Base-by-base conservation (phyloP, 192 early-diverging fungal genomes). In the Rhizophlyctis rosea region DNA sequence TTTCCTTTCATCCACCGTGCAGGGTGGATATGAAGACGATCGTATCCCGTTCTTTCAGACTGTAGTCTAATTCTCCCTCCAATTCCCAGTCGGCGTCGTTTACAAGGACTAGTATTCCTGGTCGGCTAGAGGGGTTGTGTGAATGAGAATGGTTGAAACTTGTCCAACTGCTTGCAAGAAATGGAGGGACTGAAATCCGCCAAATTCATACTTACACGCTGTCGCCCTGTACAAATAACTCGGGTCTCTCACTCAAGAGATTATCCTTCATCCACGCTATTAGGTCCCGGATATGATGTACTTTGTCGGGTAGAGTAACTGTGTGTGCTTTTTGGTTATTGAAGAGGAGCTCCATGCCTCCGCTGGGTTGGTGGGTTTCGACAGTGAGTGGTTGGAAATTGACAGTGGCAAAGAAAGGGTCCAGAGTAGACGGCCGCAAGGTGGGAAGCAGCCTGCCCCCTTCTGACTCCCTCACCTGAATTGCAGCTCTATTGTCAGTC, bases 61-160 rank as follows among this genome's bases (percentile, higher is more conserved):
- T 69, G 64, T 96, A 96, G 50, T 93, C 89, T 33, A 89, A 69
- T 49, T 91, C 89, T 23, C 91, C 94, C 69, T 90, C 88, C 30
- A 99, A 74, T 70, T 99, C 97, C 95, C 95, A 99, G 67, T 99
- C 97, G 2, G 82, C 78, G 35, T 92, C 91, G 64, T 99, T 99
- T 34, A 99, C 86, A 32, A 99, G 78, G 13, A 98, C 94, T 11
- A 99, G 75, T 36, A 97, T 94, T 3, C 97, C 97, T 0, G 95
- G 90, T 4, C 93, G 87, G n/a, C 90, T 93, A 70, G 25, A 13
- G 39, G 39, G 39, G 18, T 7, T 7, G 18, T 18, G 39, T 13
- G 39, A 44, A 18, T 44, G 18, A 18, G 39, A 33, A 62, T 33
- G 54, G 34, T 68, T 2, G 33, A 25, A 70, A 60, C 3, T 3